Conservation (phyloP, 805 yeast genomes). For the Yamadazyma scolyti region DNA sequence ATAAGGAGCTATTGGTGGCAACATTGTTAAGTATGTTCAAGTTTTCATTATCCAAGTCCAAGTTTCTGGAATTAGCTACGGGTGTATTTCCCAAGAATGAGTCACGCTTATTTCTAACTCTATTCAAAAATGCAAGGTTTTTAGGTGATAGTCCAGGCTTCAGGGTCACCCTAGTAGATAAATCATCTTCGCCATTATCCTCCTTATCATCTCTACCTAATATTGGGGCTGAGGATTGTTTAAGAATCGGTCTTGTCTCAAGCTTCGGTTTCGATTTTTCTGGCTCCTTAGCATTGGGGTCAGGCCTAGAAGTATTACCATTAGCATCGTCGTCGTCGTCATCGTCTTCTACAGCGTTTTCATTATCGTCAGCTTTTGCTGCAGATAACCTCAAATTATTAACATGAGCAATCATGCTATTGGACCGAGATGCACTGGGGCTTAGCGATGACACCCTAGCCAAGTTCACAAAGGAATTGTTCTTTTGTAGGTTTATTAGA, state of each 20-base stretch:
- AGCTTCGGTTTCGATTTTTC: too few species aligned
- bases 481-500: constrained; percentile 18
- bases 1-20: constrained; percentile 12
- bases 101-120: constrained; percentile 6
- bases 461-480: constrained; percentile 12
- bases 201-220: constrained; percentile 1
- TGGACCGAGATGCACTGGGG: constrained; percentile 11
- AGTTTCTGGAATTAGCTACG: constrained; percentile 1
- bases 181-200: too few species aligned
- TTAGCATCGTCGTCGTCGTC: constrained; percentile 12
- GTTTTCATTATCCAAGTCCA: constrained; percentile 37
- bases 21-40: constrained; percentile 16
- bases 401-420: constrained; percentile 10
- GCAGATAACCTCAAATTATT: constrained; percentile 4
- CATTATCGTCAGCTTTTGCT: constrained; percentile 13
- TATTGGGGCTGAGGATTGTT: constrained; percentile 7
- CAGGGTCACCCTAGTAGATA: too few species aligned
- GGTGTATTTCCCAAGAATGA: too few species aligned
- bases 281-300: constrained; percentile 12
- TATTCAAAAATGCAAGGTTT: constrained; percentile 3
- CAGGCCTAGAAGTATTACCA: too few species aligned
- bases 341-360: constrained; percentile 21
- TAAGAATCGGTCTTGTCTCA: too few species aligned
- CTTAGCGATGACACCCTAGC: constrained; percentile 15
- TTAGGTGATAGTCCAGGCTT: constrained; percentile 7